phyloP scores from a whole-genome alignment of 495 filamentous ascomycete species.

The Neurospora sp. region DNA sequence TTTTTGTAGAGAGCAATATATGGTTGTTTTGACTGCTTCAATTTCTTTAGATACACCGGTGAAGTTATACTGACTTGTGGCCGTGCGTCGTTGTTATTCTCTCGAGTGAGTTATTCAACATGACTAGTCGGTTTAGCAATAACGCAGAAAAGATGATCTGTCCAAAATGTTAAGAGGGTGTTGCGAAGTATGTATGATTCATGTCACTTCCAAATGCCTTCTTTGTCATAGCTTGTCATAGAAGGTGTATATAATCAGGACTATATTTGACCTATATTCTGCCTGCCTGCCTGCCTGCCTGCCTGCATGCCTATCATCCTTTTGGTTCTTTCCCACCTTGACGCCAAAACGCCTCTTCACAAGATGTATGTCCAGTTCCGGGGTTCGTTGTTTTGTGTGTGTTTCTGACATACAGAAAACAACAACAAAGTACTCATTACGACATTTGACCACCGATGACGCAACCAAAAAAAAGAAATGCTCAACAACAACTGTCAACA shows the following conservation, averaged over 20 bases:
- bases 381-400: background rate
- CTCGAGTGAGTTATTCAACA: no score
- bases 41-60: no score
- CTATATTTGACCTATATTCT: background rate
- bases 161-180: no score
- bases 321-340: background rate
- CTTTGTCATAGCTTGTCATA: background rate
- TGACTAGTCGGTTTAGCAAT: no score
- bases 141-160: no score
- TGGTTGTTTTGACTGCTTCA: background rate
- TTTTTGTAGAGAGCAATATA: background rate
- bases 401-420: background rate
- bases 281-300: background rate
- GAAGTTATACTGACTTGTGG: no score
- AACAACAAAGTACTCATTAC: background rate
- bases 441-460: background rate
- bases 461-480: background rate
- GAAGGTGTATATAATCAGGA: background rate
- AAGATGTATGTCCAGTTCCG: background rate
- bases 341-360: constrained; percentile 13
- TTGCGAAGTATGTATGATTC: no score
- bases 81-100: no score
- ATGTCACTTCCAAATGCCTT: background rate
- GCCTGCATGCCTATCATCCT: background rate
- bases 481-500: background rate